These are phyloP conservation scores for Linaria vulgaris DNA, from an alignment of 257 asterid species.

Conservation along the genomic window DNA sequence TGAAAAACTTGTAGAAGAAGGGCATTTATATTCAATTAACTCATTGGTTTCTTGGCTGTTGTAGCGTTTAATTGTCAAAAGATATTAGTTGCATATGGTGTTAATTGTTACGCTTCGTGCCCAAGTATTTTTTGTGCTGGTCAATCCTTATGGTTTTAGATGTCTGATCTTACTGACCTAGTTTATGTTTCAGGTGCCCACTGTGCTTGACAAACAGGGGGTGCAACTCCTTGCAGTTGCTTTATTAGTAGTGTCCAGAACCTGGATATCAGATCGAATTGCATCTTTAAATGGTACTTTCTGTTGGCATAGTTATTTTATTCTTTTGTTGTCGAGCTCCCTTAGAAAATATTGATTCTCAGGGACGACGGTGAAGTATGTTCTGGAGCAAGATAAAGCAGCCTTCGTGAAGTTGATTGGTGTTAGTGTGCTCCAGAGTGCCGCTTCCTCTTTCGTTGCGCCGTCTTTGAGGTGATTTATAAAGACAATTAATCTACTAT, in stretches of 20 bases:
- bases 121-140: not conserved
- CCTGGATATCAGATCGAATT: constrained; percentile 95
- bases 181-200: constrained; percentile 69
- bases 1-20: too few relatives aligned
- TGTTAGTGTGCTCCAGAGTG: constrained; percentile 95
- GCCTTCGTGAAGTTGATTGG: constrained; percentile 86
- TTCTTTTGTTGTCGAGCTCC: constrained; percentile 24
- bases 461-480: constrained; percentile 84
- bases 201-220: constrained; percentile 96
- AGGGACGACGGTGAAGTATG: constrained; percentile 97
- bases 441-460: constrained; percentile 95
- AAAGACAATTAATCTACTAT: not conserved
- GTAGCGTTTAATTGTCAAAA: not conserved
- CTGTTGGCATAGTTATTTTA: constrained; percentile 22
- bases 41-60: constrained; percentile 2
- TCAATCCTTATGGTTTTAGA: constrained; percentile 14
- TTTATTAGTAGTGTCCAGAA: constrained; percentile 82
- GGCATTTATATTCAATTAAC: not conserved
- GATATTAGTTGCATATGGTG: not conserved
- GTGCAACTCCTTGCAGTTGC: constrained; percentile 93
- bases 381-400: constrained; percentile 89
- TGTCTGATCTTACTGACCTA: constrained; percentile 24
- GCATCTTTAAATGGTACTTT: constrained; percentile 90
- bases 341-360: constrained; percentile 31
- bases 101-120: not conserved